Base-by-base conservation (phyloP, 1,139 yeast genomes). In the Geotrichum bryndzae region DNA sequence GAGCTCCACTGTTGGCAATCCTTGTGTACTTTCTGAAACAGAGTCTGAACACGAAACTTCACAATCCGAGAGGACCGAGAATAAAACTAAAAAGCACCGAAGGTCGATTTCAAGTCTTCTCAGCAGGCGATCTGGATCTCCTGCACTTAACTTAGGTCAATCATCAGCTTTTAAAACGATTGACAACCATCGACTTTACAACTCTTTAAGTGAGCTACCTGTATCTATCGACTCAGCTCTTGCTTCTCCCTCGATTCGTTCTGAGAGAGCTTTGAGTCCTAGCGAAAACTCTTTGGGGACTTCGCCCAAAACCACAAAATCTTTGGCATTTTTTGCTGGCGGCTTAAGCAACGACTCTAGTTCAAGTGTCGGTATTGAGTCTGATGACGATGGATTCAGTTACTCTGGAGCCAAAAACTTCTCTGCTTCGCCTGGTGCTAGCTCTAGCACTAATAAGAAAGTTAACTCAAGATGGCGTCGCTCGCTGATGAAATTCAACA, bases 391-490 rank as follows among this genome's bases (percentile, higher is more conserved):
- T 10, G 53, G 53, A 2, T 41, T 61, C 25, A 56, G 33, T 35
- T 54, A 46, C 10, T 10, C 53, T 25, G 58, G 57, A 7, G 41
- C 31, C 25, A 29, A 23, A 13, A 54, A 51, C 29, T 35, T 55
- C 1, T n/a, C 51, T 35, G 23, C 41, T 11, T n/a, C 51, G 35
- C 23, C 53, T 11, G 50, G 25, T 13, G 18, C 57, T 11, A 54
- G 41, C 33, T 31, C 58, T 18, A 22, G 31, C 15, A 35, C 53
- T 1, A 51, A 51, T 6, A 29, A 56, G n/a, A 51, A 51, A 31
- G 67, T 63, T 33, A 67, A 66, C 25, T 69, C 73, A 23, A 68
- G 66, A 51, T 72, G 74, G 74, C 67, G 74, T 50, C 65, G 73
- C 48, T 69, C 73, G 11, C 63, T 72, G 13, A 63, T 71, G 69